Evolutionary conservation across 192 early-diverging fungal genomes (phyloP), one percentile per base, ranked within the genome.

Genomic region (Ambispora gerdemannii): DNA sequence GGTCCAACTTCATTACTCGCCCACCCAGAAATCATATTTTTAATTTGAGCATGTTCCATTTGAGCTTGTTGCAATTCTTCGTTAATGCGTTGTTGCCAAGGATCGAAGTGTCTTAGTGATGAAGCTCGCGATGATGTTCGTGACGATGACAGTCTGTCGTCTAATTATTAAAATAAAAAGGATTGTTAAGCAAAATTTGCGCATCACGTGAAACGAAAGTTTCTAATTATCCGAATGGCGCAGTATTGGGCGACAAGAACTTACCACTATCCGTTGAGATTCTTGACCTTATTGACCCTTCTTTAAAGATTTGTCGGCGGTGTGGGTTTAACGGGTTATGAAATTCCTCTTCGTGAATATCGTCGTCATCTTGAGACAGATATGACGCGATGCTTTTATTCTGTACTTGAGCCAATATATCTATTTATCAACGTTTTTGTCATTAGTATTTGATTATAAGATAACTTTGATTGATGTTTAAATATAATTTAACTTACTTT

Each of bases 21-120:
- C 53, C 53, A 56, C 6, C 27, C 27, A 56, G 53, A n/a, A 56
- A 56, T 56, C 53, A 56, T 24, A 24, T 56, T 20, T 27, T 56
- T 56, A 7, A 27, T 27, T 27, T 27, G 53, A 24, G 20, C 20
- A 7, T 56, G 20, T 56, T 56, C 53, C 4, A n/a, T 20, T 56
- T 27, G 4, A 4, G 53, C 20, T 13, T 6, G 8, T 27, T n/a
- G 4, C 20, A 56, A 24, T 27, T 27, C 19, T 13, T 56, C 53
- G 20, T 56, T 27, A 20, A 24, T 20, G 8, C 27, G 20, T 27
- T 56, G 53, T 56, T 56, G 19, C 53, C 53, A 56, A 27, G 53
- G 19, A 27, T 56, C 27, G 20, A 13, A 56, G 8, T 20, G 19
- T 7, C 53, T 6, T 20, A 27, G 4, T 56, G 19, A 27, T 27